These are phyloP conservation scores for Escovopsis sp. DNA, from an alignment of 2,329 filamentous ascomycete species.

Conservation along the genomic window DNA sequence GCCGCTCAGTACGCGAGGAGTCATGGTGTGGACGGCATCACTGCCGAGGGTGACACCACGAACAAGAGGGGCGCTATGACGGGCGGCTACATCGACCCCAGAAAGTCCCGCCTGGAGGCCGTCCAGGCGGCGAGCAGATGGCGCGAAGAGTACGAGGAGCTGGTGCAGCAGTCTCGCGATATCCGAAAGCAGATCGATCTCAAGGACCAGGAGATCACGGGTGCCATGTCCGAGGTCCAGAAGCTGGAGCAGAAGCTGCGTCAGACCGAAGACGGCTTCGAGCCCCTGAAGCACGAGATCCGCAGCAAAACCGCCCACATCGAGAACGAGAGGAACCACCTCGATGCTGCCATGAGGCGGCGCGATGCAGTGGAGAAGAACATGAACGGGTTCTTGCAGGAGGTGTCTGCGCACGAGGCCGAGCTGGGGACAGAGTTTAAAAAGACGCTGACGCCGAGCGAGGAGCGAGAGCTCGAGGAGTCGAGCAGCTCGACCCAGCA, in stretches of 20 bases:
- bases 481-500: conserved; percentile 56
- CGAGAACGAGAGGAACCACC: conserved; percentile 55
- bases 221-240: conserved; percentile 67
- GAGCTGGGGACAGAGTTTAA: conserved; percentile 83
- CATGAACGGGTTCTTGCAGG: conserved; percentile 61
- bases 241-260: conserved; percentile 67
- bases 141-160: conserved; percentile 57
- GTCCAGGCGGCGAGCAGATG: conserved; percentile 62
- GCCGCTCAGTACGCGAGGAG: conserved; percentile 85
- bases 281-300: conserved; percentile 64
- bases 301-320: conserved; percentile 60
- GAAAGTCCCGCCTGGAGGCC: conserved; percentile 74
- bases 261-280: conserved; percentile 69
- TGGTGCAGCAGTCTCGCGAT: conserved; percentile 47
- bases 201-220: conserved; percentile 80
- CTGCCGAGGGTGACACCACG: conserved; percentile 82
- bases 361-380: conserved; percentile 59
- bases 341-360: conserved; percentile 52
- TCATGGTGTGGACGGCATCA: conserved; percentile 85
- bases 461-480: conserved; percentile 65
- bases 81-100: conserved; percentile 81
- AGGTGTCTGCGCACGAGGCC: conserved; percentile 60
- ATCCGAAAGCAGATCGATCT: conserved; percentile 57
- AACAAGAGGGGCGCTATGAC: conserved; percentile 93
- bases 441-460: conserved; percentile 68